phyloP scores from a whole-genome alignment of 2,329 filamentous ascomycete species.

The Xylariaceae sp. region DNA sequence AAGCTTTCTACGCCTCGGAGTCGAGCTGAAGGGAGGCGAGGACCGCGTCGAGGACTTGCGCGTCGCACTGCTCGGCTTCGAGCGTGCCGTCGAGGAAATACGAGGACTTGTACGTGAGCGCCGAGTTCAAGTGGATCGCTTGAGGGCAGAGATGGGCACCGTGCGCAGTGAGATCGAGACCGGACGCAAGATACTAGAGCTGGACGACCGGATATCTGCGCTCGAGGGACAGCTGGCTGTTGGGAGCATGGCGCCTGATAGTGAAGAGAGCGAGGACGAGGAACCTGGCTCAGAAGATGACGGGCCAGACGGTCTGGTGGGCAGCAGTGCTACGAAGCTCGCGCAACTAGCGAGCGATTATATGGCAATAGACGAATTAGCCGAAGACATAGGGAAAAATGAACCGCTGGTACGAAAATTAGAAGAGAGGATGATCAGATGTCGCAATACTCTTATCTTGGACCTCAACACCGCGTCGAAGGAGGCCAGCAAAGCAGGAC shows the following conservation, averaged over 20 bases:
- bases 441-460: conserved; percentile 51
- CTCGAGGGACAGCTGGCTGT: conserved; percentile 61
- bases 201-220: conserved; percentile 56
- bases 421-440: conserved; percentile 47
- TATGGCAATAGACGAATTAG: conserved; percentile 37
- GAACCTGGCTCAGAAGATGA: conserved; percentile 31
- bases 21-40: conserved; percentile 77
- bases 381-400: conserved; percentile 41
- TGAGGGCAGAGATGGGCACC: conserved; percentile 62
- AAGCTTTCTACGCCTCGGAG: conserved; percentile 79
- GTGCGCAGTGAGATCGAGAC: conserved; percentile 58
- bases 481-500: conserved; percentile 39
- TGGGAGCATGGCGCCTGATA: conserved; percentile 32
- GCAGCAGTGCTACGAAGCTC: conserved; percentile 44
- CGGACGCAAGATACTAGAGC: conserved; percentile 59
- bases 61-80: conserved; percentile 80
- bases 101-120: conserved; percentile 59
- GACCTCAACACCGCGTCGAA: conserved; percentile 47
- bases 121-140: conserved; percentile 53
- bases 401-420: conserved; percentile 46
- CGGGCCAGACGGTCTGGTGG: conserved; percentile 34
- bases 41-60: conserved; percentile 87
- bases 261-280: conserved; percentile 35
- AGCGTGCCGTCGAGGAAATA: conserved; percentile 72
- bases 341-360: conserved; percentile 43